phyloP scores from a whole-genome alignment of 305 asterid genomes.

The Solanum chacoense region DNA sequence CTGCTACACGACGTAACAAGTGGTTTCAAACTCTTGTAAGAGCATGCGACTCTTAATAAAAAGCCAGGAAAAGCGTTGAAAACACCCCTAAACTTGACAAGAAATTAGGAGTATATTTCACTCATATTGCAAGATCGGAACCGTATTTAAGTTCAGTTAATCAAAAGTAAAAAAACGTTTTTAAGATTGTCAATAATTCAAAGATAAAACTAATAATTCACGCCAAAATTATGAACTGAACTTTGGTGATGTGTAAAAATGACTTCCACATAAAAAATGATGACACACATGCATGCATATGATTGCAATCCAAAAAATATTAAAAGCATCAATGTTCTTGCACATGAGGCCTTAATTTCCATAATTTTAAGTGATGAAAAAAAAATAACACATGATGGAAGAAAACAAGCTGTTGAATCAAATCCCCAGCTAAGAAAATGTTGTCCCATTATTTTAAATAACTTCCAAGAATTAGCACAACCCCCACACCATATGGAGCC shows the following conservation, averaged over 20 bases:
- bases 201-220: background rate
- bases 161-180: background rate
- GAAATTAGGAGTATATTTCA: background rate
- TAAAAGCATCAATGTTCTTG: background rate
- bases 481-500: slow-evolving; percentile 21
- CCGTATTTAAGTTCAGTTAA: too few relatives aligned
- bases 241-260: background rate
- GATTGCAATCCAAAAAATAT: background rate
- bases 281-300: background rate
- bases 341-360: slow-evolving; percentile 5
- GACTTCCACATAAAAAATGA: background rate
- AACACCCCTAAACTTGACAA: background rate
- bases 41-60: accelerated
- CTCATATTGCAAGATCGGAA: background rate
- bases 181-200: background rate
- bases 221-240: background rate
- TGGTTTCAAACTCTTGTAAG: background rate
- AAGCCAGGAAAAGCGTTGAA: accelerated
- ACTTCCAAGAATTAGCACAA: slow-evolving; percentile 15
- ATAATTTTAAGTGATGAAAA: background rate
- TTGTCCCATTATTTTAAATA: slow-evolving; percentile 17
- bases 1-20: too few relatives aligned
- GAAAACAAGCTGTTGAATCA: slow-evolving; percentile 17
- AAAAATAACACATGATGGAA: slow-evolving; percentile 10
- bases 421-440: slow-evolving; percentile 33